Percentiles rank a stretch among this genome's conserved stretches.
phyloP scores from a whole-genome alignment of 306 rosid species.

The Phaseolus lunatus region DNA sequence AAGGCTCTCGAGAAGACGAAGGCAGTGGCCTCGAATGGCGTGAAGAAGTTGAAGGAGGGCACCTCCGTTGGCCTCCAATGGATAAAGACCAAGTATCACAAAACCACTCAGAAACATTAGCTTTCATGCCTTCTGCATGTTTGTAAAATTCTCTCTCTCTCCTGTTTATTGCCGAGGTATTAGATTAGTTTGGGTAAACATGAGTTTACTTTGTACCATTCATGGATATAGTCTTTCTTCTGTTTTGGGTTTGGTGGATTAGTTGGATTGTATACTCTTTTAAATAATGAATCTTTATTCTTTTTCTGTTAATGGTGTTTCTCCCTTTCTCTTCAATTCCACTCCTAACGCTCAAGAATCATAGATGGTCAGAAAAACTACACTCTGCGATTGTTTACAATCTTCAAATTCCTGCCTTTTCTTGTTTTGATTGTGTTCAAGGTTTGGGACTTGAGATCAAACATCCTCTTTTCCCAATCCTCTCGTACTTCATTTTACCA shows the following conservation, averaged over 20 bases:
- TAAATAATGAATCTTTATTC: neutral
- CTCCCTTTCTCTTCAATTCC: too few relatives aligned
- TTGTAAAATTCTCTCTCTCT: neutral
- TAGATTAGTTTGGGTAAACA: neutral
- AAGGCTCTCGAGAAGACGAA: conserved; percentile 66
- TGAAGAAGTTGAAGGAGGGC: conserved; percentile 81
- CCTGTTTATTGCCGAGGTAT: conserved; percentile 21
- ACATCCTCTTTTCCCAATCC: too few relatives aligned
- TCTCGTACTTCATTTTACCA: too few relatives aligned
- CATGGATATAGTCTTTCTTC: neutral
- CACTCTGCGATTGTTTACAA: too few relatives aligned
- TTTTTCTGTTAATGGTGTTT: neutral
- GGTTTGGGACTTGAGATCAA: too few relatives aligned
- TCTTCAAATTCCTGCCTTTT: too few relatives aligned
- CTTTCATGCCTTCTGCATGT: conserved; percentile 10
- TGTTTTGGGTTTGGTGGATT: neutral
- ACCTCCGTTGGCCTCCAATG: conserved; percentile 70
- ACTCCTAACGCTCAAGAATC: too few relatives aligned
- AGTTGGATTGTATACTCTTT: neutral
- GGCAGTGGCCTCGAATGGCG: conserved; percentile 68
- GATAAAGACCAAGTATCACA: conserved; percentile 77
- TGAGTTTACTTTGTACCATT: neutral
- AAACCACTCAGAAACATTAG: conserved; percentile 56
- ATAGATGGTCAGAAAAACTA: too few relatives aligned
- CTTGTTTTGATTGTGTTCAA: too few relatives aligned